Evolutionary conservation across 805 yeast genomes (phyloP), one percentile per base, ranked within the genome.

Genomic region (Candida awuae): DNA sequence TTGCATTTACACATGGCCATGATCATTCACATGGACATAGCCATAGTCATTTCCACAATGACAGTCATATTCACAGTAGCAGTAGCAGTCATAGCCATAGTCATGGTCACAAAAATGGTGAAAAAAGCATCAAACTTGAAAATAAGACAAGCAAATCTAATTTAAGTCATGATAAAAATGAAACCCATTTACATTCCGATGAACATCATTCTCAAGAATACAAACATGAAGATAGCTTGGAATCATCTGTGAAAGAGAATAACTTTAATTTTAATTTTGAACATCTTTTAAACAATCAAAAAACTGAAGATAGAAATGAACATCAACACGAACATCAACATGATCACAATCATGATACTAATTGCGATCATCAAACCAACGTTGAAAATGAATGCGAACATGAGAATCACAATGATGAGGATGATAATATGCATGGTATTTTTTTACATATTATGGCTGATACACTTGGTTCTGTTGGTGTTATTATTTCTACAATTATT

Each of bases 391-490:
- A 34, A 2, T 39, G 44, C 26, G 45, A 51, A 14, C 73, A 74
- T 49, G 78, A 74, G 30, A 6, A 25, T 9, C 28, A 25, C 13
- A n/a, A n/a, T n/a, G n/a, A 47, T 31, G 43, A 54, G n/a, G 72
- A 75, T 49, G 80, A 74, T 48, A 90, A 90, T 57, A 84, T 90
- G 94, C 78, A 81, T 42, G 99, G 99, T 12, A 85, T 92, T 5
- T 92, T 92, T 53, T 65, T 92, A 32, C 99, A 92, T 51, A 84
- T 92, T 22, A 56, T 92, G 32, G 99, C 99, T 0, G 99, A 92
- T 53, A 88, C 97, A 0, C 65, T 92, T 29, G 99, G 99, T 0
- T 90, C 97, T 0, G 94, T 88, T 0, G 97, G 97, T 6, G 99
- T 94, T 14, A 88, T 92, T n/a, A 59, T 86, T 1, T 87, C 97